phyloP scores from a whole-genome alignment of 495 filamentous ascomycete genomes.

The Penicillium diatomitis region DNA sequence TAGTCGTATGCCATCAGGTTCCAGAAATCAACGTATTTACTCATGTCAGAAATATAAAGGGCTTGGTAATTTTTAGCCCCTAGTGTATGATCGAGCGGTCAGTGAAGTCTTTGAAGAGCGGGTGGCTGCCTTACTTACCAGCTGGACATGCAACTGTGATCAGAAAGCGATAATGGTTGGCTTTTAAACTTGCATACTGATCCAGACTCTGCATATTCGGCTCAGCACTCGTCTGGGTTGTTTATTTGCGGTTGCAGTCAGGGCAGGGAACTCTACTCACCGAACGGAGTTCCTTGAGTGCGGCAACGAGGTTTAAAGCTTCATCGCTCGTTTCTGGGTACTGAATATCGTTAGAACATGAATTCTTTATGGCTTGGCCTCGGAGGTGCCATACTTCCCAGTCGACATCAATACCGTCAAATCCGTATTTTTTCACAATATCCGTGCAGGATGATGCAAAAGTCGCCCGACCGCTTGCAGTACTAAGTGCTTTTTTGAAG shows the following conservation, averaged over 20 bases:
- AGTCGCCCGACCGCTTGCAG: slow-evolving; percentile 39
- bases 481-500: slow-evolving; percentile 58
- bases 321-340: slow-evolving; percentile 34
- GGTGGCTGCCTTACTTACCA: slow-evolving; percentile 14
- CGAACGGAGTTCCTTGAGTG: slow-evolving; percentile 47
- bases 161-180: slow-evolving; percentile 46
- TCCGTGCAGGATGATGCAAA: slow-evolving; percentile 62
- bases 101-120: not conserved
- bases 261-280: slow-evolving; percentile 3
- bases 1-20: slow-evolving; percentile 82
- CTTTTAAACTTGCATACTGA: slow-evolving; percentile 42
- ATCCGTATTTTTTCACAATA: slow-evolving; percentile 54
- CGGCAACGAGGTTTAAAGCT: slow-evolving; percentile 52
- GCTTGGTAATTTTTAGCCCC: slow-evolving; percentile 52
- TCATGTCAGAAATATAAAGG: slow-evolving; percentile 51
- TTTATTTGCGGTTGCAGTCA: not conserved
- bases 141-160: slow-evolving; percentile 59
- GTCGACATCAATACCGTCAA: slow-evolving; percentile 55
- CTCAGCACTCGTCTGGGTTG: too few relatives aligned
- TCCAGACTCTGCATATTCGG: slow-evolving; percentile 54
- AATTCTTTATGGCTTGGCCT: too few relatives aligned
- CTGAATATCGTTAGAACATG: slow-evolving; percentile 5
- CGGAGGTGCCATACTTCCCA: too few relatives aligned
- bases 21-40: slow-evolving; percentile 54
- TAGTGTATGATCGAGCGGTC: slow-evolving; percentile 1